These are phyloP conservation scores for Cicer cuneatum DNA, from an alignment of 306 rosid species.

Conservation along the genomic window DNA sequence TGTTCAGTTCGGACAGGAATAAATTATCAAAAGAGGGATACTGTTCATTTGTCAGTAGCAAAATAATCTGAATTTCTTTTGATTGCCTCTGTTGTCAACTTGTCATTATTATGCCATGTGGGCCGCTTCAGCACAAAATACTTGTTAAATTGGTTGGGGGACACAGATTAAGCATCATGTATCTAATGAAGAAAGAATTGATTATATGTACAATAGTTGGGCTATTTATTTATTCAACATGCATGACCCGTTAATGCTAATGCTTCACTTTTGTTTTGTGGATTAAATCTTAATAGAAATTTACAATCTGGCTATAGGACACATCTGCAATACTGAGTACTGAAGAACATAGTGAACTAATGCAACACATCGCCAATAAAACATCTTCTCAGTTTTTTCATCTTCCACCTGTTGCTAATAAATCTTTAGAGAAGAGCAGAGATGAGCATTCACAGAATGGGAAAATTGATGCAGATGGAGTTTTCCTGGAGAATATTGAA, in stretches of 20 bases:
- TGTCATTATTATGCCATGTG: too few relatives aligned
- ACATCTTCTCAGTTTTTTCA: conserved; percentile 67
- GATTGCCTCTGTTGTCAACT: too few relatives aligned
- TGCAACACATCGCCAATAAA: conserved; percentile 81
- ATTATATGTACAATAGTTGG: neutral
- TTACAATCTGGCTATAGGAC: conserved; percentile 61
- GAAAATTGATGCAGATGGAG: conserved; percentile 49
- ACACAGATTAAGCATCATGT: neutral
- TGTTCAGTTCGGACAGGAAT: too few relatives aligned
- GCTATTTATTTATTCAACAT: conserved; percentile 10
- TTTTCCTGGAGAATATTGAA: conserved; percentile 50
- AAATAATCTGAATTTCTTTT: too few relatives aligned
- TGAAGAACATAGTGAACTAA: conserved; percentile 73
- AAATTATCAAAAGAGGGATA: too few relatives aligned
- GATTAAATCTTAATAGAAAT: conserved; percentile 27
- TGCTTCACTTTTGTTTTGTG: conserved; percentile 29
- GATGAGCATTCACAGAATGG: conserved; percentile 52
- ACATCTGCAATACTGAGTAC: conserved; percentile 83
- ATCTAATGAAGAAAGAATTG: neutral
- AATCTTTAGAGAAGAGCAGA: conserved; percentile 48
- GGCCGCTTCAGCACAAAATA: too few relatives aligned
- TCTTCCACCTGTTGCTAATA: conserved; percentile 70
- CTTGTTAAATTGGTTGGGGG: too few relatives aligned
- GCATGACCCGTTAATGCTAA: conserved; percentile 15
- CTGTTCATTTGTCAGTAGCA: too few relatives aligned